Conservation (phyloP, 805 yeast species). For the Kockiozyma suomiensis region DNA sequence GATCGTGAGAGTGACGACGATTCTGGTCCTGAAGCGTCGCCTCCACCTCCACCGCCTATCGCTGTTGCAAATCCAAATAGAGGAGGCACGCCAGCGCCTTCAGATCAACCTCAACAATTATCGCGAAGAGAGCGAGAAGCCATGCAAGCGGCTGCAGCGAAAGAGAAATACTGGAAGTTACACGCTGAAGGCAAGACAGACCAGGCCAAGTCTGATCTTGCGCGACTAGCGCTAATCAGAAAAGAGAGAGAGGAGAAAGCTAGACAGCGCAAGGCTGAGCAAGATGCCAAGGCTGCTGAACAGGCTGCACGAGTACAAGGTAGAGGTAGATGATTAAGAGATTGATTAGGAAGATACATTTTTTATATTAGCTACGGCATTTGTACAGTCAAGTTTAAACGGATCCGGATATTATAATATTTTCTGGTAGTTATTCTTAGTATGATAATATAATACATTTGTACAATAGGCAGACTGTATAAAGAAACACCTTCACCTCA, state of each 20-base stretch:
- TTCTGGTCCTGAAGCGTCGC: constrained; percentile 10
- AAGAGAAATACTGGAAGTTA: constrained; percentile 33
- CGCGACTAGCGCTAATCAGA: constrained; percentile 53
- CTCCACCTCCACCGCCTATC: constrained; percentile 31
- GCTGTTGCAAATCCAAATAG: constrained; percentile 30
- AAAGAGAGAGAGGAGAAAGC: constrained; percentile 33
- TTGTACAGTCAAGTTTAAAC: no score
- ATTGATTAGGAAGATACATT: not conserved
- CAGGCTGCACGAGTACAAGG: constrained; percentile 7
- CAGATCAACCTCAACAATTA: constrained; percentile 15
- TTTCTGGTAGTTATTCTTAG: not conserved
- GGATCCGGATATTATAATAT: no score
- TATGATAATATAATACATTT: not conserved
- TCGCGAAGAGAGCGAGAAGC: constrained; percentile 34
- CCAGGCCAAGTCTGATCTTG: constrained; percentile 58
- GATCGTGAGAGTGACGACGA: constrained; percentile 5
- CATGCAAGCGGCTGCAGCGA: constrained; percentile 33
- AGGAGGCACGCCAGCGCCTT: not conserved
- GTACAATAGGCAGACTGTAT: constrained; percentile 11
- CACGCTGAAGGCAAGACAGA: constrained; percentile 49
- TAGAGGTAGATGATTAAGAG: not conserved
- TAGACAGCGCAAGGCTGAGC: constrained; percentile 28
- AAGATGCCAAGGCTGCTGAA: constrained; percentile 28
- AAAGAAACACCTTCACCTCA: not conserved
- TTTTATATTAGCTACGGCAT: no score